Conservation (phyloP, 441 rosid species). For the Populus hybrid region DNA sequence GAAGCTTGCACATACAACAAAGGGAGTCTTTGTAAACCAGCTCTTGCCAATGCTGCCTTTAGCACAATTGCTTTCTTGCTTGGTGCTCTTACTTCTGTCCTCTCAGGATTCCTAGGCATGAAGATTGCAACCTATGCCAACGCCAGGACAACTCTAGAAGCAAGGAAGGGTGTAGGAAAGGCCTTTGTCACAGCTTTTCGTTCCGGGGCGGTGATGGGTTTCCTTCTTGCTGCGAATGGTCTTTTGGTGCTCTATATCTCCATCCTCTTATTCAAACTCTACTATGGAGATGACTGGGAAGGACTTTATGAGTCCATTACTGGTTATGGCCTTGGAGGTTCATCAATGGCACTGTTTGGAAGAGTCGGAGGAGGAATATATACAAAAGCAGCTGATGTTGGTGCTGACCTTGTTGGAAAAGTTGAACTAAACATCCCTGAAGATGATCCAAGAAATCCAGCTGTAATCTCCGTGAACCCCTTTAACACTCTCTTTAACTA, state of each 20-base stretch:
- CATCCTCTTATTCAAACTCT: constrained; percentile 62
- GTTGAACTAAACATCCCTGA: constrained; percentile 82
- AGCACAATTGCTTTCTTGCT: constrained; percentile 73
- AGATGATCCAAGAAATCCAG: constrained; percentile 86
- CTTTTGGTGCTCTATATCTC: constrained; percentile 65
- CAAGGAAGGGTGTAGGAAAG: constrained; percentile 87
- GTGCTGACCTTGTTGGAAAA: constrained; percentile 87
- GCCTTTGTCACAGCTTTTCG: constrained; percentile 81
- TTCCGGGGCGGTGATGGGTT: constrained; percentile 89
- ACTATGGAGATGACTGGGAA: constrained; percentile 78
- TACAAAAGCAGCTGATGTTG: constrained; percentile 89
- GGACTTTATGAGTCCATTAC: constrained; percentile 87
- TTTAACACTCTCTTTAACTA: background rate
- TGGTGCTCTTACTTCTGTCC: constrained; percentile 67
- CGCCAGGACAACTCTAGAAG: constrained; percentile 80
- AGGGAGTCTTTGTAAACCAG: constrained; percentile 65
- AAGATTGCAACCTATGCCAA: constrained; percentile 36
- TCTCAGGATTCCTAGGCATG: constrained; percentile 74
- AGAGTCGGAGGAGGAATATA: constrained; percentile 87
- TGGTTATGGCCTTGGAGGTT: constrained; percentile 88
- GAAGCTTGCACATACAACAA: constrained; percentile 59
- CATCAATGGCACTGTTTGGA: constrained; percentile 91
- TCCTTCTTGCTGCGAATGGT: constrained; percentile 84
- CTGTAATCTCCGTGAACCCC: constrained; percentile 33
- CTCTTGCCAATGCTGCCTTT: constrained; percentile 69